Conservation (phyloP, 495 filamentous ascomycete species). For the Penicillium nucicola region DNA sequence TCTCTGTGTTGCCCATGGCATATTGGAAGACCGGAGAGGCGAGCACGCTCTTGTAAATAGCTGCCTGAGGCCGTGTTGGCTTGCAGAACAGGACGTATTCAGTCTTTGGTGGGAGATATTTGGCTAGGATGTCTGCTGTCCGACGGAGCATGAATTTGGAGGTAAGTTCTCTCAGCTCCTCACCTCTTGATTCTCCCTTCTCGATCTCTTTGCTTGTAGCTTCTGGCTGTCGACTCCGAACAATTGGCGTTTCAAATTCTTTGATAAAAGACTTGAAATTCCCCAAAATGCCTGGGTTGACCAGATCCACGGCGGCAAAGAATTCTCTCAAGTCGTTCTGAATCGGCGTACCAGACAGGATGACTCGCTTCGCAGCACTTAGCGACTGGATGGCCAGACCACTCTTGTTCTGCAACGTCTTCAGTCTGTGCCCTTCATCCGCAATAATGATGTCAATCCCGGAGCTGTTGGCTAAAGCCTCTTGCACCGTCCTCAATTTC, state of each 20-base stretch:
- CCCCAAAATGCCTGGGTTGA: constrained; percentile 73
- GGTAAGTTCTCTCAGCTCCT: constrained; percentile 67
- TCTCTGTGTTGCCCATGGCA: constrained; percentile 63
- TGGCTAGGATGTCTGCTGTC: constrained; percentile 70
- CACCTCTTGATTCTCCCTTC: constrained; percentile 65
- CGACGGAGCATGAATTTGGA: constrained; percentile 72
- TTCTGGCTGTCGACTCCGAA: constrained; percentile 69
- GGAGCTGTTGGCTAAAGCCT: constrained; percentile 59
- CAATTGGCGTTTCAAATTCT: constrained; percentile 71
- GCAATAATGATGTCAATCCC: constrained; percentile 77
- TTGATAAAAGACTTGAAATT: constrained; percentile 66
- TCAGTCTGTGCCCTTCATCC: constrained; percentile 78
- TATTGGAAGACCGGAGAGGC: constrained; percentile 65
- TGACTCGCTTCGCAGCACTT: constrained; percentile 63
- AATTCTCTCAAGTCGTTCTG: constrained; percentile 82
- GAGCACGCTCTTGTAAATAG: constrained; percentile 67
- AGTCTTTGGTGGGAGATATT: constrained; percentile 73
- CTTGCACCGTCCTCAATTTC: constrained; percentile 66
- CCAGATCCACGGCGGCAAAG: constrained; percentile 74
- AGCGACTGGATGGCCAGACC: constrained; percentile 71
- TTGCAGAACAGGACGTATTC: constrained; percentile 76
- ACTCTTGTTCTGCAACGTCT: constrained; percentile 79
- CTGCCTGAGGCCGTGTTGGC: constrained; percentile 64
- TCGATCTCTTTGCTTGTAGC: constrained; percentile 65
- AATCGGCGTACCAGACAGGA: constrained; percentile 74